Conservation (phyloP, 768 basidiomycete species). For the Dentipellis fragilis region DNA sequence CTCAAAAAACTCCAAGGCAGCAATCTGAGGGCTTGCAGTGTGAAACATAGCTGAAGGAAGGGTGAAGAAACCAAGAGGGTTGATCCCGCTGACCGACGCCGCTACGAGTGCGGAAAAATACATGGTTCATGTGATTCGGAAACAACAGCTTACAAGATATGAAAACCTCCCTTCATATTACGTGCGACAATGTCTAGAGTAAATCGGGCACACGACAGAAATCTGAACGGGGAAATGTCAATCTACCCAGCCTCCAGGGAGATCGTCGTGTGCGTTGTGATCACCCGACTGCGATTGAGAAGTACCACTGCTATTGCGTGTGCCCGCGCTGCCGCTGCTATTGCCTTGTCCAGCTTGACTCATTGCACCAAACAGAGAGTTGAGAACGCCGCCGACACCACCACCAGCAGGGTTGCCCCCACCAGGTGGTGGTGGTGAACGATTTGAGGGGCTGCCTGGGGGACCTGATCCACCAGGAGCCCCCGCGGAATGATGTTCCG, state of each 20-base stretch:
- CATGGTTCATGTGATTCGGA: no score
- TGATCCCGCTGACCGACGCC: no score
- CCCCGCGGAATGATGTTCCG: slow-evolving; percentile 16
- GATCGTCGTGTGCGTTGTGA: not conserved
- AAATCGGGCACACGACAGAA: no score
- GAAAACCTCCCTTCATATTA: no score
- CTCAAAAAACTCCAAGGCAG: no score
- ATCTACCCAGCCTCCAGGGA: not conserved
- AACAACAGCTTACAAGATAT: no score
- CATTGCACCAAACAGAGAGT: not conserved
- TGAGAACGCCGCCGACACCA: not conserved
- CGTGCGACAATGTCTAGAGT: no score
- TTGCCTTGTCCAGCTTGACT: not conserved
- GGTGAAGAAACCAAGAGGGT: no score
- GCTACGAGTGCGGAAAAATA: no score
- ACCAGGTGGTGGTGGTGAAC: not conserved
- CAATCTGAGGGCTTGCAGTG: no score
- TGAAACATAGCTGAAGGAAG: no score
- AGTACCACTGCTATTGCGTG: not conserved
- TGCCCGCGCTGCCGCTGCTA: not conserved
- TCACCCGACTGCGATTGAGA: not conserved
- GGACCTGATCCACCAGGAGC: not conserved
- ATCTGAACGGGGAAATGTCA: not conserved
- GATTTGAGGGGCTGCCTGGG: not conserved
- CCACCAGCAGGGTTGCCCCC: not conserved